Evolutionary conservation across 768 basidiomycete species (phyloP).

Genomic region (Sistotremastrum niveocremeum): DNA sequence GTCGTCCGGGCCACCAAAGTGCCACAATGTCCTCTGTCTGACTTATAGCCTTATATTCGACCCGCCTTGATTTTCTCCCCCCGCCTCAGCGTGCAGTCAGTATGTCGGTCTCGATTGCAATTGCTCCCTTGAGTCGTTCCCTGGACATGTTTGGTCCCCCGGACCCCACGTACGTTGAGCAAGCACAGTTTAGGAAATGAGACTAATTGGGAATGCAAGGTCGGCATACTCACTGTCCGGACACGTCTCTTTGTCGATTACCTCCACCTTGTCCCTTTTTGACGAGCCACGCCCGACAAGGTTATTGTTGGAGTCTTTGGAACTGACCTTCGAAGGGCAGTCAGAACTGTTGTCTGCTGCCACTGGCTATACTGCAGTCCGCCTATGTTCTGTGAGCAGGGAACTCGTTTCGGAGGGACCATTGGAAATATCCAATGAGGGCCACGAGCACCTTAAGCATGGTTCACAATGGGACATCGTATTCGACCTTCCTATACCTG

Average conservation of each 20-base stretch:
- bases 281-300: conserved; percentile 36
- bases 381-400: conserved; percentile 53
- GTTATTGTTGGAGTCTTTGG: conserved; percentile 53
- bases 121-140: conserved; percentile 40
- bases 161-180: conserved; percentile 40
- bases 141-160: conserved; percentile 63
- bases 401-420: conserved; percentile 43
- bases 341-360: conserved; percentile 53
- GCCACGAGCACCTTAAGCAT: conserved; percentile 41
- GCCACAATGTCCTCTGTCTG: background rate
- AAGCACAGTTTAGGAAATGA: background rate
- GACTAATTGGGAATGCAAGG: conserved; percentile 24
- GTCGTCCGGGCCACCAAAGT: background rate
- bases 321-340: conserved; percentile 77
- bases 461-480: conserved; percentile 57
- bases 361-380: conserved; percentile 53
- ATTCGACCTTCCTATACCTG: conserved; percentile 77
- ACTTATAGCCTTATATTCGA: background rate
- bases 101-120: conserved; percentile 58
- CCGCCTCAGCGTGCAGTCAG: conserved; percentile 10
- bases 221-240: conserved; percentile 83
- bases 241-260: conserved; percentile 52
- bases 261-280: conserved; percentile 43
- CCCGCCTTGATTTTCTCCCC: background rate
- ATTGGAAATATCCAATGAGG: conserved; percentile 52